phyloP scores from a whole-genome alignment of 2,329 filamentous ascomycete species.

The Metarhizium rileyi region DNA sequence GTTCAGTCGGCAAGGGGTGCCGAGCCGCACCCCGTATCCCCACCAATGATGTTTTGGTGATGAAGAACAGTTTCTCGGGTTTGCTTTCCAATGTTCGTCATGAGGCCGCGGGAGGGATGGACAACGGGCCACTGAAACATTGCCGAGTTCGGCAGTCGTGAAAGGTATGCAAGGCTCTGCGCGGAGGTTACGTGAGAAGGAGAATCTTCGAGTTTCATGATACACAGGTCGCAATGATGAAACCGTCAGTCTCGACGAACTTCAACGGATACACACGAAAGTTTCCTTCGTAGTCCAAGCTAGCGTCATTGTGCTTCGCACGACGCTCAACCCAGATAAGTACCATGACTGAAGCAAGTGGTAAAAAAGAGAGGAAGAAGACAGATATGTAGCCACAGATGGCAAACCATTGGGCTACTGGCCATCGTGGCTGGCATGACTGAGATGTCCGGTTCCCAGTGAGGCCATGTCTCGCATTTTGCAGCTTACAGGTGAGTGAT shows the following conservation, averaged over 20 bases:
- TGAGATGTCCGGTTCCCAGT: not conserved
- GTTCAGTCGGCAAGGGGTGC: not conserved
- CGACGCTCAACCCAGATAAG: not conserved
- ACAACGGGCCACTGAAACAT: no score
- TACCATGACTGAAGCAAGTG: not conserved
- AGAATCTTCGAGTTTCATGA: no score
- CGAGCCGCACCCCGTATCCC: not conserved
- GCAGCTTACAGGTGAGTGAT: not conserved
- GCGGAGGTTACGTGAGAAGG: no score
- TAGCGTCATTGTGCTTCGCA: not conserved
- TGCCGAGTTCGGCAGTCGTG: no score
- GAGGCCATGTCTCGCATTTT: not conserved
- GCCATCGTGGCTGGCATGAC: not conserved
- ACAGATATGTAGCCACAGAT: not conserved
- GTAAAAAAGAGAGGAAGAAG: not conserved
- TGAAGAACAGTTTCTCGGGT: not conserved
- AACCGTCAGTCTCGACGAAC: no score
- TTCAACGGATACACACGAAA: no score
- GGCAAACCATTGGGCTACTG: not conserved
- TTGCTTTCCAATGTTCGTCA: no score
- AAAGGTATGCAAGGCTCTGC: no score
- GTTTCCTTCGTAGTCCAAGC: not conserved
- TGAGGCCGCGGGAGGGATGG: no score
- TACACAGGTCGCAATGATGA: no score
- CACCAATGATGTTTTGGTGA: not conserved